phyloP scores from a whole-genome alignment of 2,329 filamentous ascomycete species.

The Pseudocercospora fuligena region DNA sequence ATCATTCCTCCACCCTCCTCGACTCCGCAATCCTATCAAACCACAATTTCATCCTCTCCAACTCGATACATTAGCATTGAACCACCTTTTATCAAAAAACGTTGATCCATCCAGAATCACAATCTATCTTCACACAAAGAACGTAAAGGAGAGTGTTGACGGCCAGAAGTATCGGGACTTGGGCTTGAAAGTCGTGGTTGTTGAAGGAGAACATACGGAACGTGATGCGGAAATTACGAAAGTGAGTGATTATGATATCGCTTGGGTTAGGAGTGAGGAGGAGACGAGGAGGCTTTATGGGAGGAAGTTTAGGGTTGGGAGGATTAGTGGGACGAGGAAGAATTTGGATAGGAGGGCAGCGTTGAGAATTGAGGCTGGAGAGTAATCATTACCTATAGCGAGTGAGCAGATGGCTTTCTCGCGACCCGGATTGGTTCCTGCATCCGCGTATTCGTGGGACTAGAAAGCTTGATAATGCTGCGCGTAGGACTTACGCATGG shows the following conservation, averaged over 20 bases:
- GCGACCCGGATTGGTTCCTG: no score
- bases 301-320: slow-evolving; percentile 5
- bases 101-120: slow-evolving; percentile 9
- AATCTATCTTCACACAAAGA: background rate
- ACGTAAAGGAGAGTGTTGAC: background rate
- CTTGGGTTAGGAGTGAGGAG: slow-evolving; percentile 14
- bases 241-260: slow-evolving; percentile 15
- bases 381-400: no score
- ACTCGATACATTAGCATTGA: slow-evolving; percentile 10
- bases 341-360: slow-evolving; percentile 7
- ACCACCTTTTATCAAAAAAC: slow-evolving; percentile 2
- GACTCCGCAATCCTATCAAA: background rate
- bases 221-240: slow-evolving; percentile 12
- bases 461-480: background rate
- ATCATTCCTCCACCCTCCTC: slow-evolving; percentile 7
- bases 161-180: background rate
- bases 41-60: slow-evolving; percentile 12
- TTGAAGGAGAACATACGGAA: slow-evolving; percentile 12
- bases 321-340: slow-evolving; percentile 14
- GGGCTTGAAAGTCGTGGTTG: slow-evolving; percentile 5
- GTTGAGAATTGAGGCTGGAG: no score
- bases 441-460: no score
- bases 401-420: no score
- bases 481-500: background rate
- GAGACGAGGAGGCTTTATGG: slow-evolving; percentile 15